These are phyloP conservation scores for Botrytis porri DNA, from an alignment of 2,329 filamentous ascomycete genomes.

Conservation along the genomic window DNA sequence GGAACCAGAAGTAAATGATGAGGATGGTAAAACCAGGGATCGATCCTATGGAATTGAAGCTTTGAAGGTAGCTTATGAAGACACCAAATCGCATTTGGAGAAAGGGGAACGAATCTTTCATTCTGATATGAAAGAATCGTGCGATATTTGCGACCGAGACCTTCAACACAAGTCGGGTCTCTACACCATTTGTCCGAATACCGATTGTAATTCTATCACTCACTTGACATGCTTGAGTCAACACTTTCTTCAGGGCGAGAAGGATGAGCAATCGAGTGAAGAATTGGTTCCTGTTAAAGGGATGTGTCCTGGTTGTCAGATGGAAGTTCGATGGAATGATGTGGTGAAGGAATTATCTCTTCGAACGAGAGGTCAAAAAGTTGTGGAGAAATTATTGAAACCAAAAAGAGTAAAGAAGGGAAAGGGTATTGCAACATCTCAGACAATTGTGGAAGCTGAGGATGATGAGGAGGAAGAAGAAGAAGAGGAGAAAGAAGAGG, in stretches of 20 bases:
- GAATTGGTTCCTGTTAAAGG: slow-evolving; percentile 65
- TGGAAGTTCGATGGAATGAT: slow-evolving; percentile 64
- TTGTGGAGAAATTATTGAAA: slow-evolving; percentile 67
- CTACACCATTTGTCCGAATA: slow-evolving; percentile 55
- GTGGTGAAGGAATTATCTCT: slow-evolving; percentile 82
- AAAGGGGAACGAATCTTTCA: slow-evolving; percentile 54
- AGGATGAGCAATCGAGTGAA: slow-evolving; percentile 27
- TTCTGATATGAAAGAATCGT: slow-evolving; percentile 55
- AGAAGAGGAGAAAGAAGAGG: slow-evolving; percentile 2
- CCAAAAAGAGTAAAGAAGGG: slow-evolving; percentile 29
- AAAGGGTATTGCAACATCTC: slow-evolving; percentile 22
- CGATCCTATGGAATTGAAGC: slow-evolving; percentile 48
- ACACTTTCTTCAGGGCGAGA: slow-evolving; percentile 46
- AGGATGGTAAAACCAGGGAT: neutral
- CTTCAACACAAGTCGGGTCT: slow-evolving; percentile 50
- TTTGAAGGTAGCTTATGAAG: slow-evolving; percentile 54
- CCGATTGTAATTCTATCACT: slow-evolving; percentile 53
- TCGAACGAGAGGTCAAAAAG: slow-evolving; percentile 65
- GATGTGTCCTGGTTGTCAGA: slow-evolving; percentile 66
- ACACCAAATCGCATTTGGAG: slow-evolving; percentile 51
- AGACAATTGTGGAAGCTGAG: slow-evolving; percentile 20
- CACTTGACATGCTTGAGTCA: slow-evolving; percentile 60
- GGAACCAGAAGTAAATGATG: neutral
- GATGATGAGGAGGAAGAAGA: slow-evolving; percentile 21
- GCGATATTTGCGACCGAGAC: slow-evolving; percentile 50